Conservation (phyloP, 441 rosid species). For the Aleurites moluccanus region DNA sequence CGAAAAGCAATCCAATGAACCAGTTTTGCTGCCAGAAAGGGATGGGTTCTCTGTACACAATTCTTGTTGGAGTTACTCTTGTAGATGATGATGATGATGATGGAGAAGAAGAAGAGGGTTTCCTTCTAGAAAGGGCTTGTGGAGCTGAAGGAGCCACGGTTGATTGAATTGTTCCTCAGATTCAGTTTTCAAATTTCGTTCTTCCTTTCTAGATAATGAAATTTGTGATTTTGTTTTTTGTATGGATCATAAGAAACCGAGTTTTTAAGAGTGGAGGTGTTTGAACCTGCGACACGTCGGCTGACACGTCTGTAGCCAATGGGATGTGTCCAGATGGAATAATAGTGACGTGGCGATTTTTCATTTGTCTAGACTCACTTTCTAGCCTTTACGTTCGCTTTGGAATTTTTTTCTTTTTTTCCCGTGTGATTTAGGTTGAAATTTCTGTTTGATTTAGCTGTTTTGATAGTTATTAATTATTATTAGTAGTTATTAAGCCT, state of each 20-base stretch:
- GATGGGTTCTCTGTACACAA: conserved; percentile 34
- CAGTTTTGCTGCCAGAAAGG: conserved; percentile 91
- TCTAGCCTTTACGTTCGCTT: not conserved
- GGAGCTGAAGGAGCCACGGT: conserved; percentile 86
- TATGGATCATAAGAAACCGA: not conserved
- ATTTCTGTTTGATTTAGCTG: no score
- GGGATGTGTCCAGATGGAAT: conserved; percentile 15
- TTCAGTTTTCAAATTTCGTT: not conserved
- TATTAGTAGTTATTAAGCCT: no score
- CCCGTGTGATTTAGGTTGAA: no score
- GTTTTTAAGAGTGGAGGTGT: not conserved
- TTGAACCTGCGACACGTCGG: conserved; percentile 12
- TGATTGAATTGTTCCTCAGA: conserved; percentile 3
- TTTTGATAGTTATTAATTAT: no score
- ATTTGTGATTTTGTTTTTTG: not conserved
- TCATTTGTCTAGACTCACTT: conserved; percentile 16
- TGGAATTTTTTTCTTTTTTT: not conserved
- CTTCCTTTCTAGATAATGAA: not conserved
- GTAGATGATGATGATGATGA: conserved; percentile 18
- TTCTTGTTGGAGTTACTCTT: conserved; percentile 31
- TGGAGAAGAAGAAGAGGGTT: conserved; percentile 32
- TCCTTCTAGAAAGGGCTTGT: conserved; percentile 57
- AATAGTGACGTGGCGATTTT: conserved; percentile 11
- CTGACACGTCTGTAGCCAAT: conserved; percentile 32
- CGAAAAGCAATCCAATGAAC: conserved; percentile 73